These are phyloP conservation scores for Drosera capensis DNA, from an alignment of 148 eudicot genomes.

Conservation along the genomic window DNA sequence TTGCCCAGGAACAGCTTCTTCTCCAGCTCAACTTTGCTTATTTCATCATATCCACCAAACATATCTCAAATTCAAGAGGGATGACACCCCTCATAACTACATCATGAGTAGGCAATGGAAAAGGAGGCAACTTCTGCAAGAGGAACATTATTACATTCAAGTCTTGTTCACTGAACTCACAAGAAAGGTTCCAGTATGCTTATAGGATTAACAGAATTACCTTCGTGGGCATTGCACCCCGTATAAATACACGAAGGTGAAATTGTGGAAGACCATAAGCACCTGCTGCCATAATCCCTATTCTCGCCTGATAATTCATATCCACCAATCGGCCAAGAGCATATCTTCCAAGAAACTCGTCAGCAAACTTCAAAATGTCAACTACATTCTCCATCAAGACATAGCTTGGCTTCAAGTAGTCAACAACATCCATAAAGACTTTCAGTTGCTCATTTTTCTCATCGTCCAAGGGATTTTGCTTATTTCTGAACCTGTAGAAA, in stretches of 20 bases:
- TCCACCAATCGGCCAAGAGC: slow-evolving; percentile 51
- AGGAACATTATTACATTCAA: background rate
- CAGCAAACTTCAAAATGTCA: slow-evolving; percentile 43
- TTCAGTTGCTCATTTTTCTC: slow-evolving; percentile 40
- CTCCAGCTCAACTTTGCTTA: slow-evolving; percentile 14
- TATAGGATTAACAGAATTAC: slow-evolving; percentile 7
- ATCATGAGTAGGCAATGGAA: slow-evolving; percentile 71
- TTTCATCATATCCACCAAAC: background rate
- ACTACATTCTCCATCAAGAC: slow-evolving; percentile 79
- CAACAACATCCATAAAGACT: slow-evolving; percentile 59
- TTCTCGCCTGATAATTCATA: slow-evolving; percentile 52
- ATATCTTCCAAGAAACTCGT: slow-evolving; percentile 56
- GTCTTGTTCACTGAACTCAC: too few species aligned
- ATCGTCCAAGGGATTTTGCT: slow-evolving; percentile 39
- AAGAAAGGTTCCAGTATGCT: background rate
- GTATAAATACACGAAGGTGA: slow-evolving; percentile 58
- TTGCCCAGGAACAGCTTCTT: slow-evolving; percentile 39
- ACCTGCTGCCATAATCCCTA: slow-evolving; percentile 87
- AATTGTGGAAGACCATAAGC: slow-evolving; percentile 74
- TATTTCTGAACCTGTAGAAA: slow-evolving; percentile 51
- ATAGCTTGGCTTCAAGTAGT: slow-evolving; percentile 41
- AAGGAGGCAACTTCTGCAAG: slow-evolving; percentile 62
- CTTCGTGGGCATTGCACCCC: slow-evolving; percentile 60
- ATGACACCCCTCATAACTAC: slow-evolving; percentile 41
- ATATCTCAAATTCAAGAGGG: slow-evolving; percentile 73